Evolutionary conservation across 2,329 filamentous ascomycete species (phyloP), one percentile per base, ranked within the genome.

Genomic region (Penicillium sp.): DNA sequence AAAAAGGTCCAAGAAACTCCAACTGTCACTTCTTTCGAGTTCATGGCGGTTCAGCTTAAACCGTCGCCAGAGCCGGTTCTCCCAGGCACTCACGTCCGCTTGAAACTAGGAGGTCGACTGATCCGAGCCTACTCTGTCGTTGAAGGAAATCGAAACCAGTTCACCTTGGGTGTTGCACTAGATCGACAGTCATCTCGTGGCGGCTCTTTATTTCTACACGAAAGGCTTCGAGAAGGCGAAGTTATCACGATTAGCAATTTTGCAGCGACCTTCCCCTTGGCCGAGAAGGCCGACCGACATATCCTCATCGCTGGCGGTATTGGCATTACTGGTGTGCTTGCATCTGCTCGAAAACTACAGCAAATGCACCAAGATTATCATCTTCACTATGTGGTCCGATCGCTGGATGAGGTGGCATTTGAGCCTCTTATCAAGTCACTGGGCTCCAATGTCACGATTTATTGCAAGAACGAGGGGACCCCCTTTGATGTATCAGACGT

Each of bases 281-380:
- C 22, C 4, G 37, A 55, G 9, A 53, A 47, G 26, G 59, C 49
- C 3, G 56, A 57, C 1, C 33, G 53, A 17, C 51, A 62, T 40
- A 45, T 56, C n/a, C 30, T 62, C 22, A 59, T 62, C 30, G 60
- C 51, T 15, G 56, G 56, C 19, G 60, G 56, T 15, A 62, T 59
- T 30, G 60, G 60, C 22, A 62, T 62, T 19, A 62, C 60, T 15
- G 60, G 38, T 35, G 35, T 62, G 12, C 45, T 62, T 37, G 60
- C 51, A 4, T 54, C 50, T 26, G 47, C 56, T 8, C 44, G 15
- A 8, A 33, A 42, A 7, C 24, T 59, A 28, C 38, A 38, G 17
- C 28, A 51, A 17, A 56, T 6, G 10, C 53, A 56, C 13, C 42
- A 28, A 35, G 13, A 35, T 5, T 59, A 42, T 26, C 60, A 59